A percentile compares a stretch with the other conserved stretches of the same genome.
Conservation (phyloP, 345 rosid species). For the Citrus trifoliata region DNA sequence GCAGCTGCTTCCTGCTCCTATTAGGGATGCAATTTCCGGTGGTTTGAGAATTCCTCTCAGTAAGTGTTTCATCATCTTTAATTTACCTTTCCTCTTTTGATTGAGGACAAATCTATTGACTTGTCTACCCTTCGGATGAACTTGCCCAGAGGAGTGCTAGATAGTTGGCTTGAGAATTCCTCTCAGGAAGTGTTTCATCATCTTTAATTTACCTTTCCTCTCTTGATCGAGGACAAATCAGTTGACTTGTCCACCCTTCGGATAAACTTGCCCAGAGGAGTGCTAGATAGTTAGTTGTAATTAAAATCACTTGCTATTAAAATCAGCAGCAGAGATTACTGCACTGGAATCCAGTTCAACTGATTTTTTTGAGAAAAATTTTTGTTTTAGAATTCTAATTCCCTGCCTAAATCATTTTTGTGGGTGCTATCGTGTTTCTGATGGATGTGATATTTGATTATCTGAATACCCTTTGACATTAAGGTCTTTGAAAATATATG, state of each 20-base stretch:
- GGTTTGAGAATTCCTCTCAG: slow-evolving; percentile 84
- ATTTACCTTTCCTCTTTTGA: background rate
- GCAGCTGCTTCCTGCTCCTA: slow-evolving; percentile 79
- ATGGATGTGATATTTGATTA: background rate
- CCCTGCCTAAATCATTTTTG: background rate
- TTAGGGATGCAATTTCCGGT: slow-evolving; percentile 57
- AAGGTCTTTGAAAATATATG: background rate
- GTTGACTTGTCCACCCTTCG: background rate
- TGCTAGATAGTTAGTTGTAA: background rate
- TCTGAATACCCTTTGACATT: background rate
- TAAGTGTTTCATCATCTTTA: slow-evolving; percentile 35
- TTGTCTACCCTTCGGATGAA: too few relatives aligned
- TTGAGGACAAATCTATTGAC: too few relatives aligned
- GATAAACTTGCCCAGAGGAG: background rate
- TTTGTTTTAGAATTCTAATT: background rate
- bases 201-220: background rate
- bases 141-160: too few relatives aligned
- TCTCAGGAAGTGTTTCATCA: slow-evolving; percentile 50
- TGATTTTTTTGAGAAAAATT: background rate
- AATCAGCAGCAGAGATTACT: background rate
- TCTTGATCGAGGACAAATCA: background rate
- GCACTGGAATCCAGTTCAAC: slow-evolving; percentile 1
- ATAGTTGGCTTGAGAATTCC: slow-evolving; percentile 65
- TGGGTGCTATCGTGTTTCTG: slow-evolving; percentile 3
- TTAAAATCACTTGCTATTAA: background rate